Base-by-base conservation (phyloP, 2,329 filamentous ascomycete genomes). In the Ophiostoma himal-ulmi region DNA sequence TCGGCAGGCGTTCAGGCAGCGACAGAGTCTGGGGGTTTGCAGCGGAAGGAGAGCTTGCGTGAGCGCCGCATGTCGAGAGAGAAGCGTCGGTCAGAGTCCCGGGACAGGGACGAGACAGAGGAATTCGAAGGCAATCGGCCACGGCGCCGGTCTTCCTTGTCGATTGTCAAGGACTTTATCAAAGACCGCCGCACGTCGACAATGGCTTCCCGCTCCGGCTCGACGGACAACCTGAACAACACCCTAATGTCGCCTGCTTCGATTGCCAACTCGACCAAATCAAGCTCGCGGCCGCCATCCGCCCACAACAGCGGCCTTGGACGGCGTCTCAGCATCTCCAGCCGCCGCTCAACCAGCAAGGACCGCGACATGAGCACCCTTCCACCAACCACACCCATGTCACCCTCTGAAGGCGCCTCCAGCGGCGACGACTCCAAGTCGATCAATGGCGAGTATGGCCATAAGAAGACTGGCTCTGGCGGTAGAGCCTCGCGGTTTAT, bases 311-410 rank as follows among this genome's bases (percentile, higher is more conserved):
- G 79, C 76, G 87, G 79, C 76, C 85, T 81, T 83, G 85, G 78
- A 76, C 87, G 78, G 75, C 92, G 82, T 78, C 83, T 82, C 81
- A 95, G 83, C 81, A 91, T 85, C 80, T 90, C 82, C 80, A 91
- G 82, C 77, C 84, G 80, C 67, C 82, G 78, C 73, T 88, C 86
- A 5, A 77, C 83, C 34, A 84, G 80, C 73, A 84, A 85, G 17
- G 78, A 79, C 68, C 75, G 78, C 13, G 77, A 80, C 78, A 74
- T 78, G 73, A 26, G n/a, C 52, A 54, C 57, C 5, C 4, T 34
- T 8, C 68, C 68, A 4, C 37, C 36, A 1, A 34, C 22, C 39
- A 30, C 39, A 67, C 75, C 73, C 36, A 71, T 76, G 7, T 83
- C 83, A 3, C 82, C 83, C 17, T 82, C 80, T 1, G 83, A 85